Base-by-base conservation (phyloP, 805 yeast genomes). In the Schwanniomyces occidentalis region DNA sequence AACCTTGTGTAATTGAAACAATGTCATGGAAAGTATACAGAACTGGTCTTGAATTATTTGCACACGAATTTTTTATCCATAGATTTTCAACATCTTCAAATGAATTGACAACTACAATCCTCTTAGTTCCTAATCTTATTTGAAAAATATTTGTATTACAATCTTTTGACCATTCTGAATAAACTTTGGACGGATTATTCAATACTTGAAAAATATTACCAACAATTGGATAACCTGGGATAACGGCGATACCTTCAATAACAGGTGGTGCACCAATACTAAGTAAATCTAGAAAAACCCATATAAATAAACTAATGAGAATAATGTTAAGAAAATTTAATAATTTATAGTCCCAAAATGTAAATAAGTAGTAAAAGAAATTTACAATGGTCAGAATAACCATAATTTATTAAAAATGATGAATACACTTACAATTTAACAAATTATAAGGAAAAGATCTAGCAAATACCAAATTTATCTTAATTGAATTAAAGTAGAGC, bases 71-170 rank as follows among this genome's bases (percentile, higher is more conserved):
- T 10, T 46, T 48, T 17, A 72, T 54, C 85, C 85, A 82, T 3
- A 85, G 56, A 16, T 61, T 61, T 24, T 58, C 53, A 1, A 80
- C 77, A 5, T 82, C 71, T 4, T 69, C 73, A 44, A 62, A 80
- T 1, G 83, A 72, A 50, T 85, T 82, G n/a, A 79, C 90, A 12
- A 85, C 80, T 8, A 85, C 70, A 1, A 81, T 74, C 9, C 73
- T 59, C 24, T 58, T 65, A 13, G 52, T 59, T 0, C 95, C 95
- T 35, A 85, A 55, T 30, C 83, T 57, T 27, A 83, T 65, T 46
- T 85, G 91, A 49, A 73, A 83, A 1, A 82, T 73, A 5, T 64
- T 55, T 4, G 30, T 21, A 0, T 75, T 69, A 41, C 71, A 68
- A 9, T 40, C 38, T n/a, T 52, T 30, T 1, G 71, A 34, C 78